phyloP scores from a whole-genome alignment of 1,284 basidiomycete genomes.

The Ustilago esculenta region DNA sequence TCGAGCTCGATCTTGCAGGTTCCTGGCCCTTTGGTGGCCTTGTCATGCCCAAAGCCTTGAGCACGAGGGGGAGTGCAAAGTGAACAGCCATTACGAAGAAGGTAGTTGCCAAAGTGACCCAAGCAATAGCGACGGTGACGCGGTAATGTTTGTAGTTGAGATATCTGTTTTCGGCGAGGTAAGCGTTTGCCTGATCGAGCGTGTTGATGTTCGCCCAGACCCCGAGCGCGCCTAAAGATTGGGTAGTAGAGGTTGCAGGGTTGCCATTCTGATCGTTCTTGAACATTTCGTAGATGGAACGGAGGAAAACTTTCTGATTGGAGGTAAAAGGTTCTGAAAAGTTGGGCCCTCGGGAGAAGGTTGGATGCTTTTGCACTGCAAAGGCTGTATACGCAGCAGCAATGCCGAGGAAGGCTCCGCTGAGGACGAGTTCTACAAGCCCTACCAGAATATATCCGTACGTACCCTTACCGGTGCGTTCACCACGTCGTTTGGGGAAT shows the following conservation, averaged over 20 bases:
- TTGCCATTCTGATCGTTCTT: slow-evolving; percentile 11
- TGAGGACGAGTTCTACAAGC: slow-evolving; percentile 37
- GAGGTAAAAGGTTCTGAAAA: slow-evolving; percentile 47
- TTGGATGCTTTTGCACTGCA: slow-evolving; percentile 31
- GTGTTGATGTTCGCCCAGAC: slow-evolving; percentile 37
- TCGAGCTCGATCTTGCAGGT: slow-evolving; percentile 1
- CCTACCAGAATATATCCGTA: slow-evolving; percentile 49
- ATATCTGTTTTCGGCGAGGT: slow-evolving; percentile 34
- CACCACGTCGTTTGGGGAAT: slow-evolving; percentile 50
- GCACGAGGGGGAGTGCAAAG: slow-evolving; percentile 50
- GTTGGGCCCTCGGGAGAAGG: slow-evolving; percentile 25
- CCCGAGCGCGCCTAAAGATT: slow-evolving; percentile 16
- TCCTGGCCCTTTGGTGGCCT: slow-evolving; percentile 39
- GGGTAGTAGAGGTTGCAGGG: slow-evolving; percentile 32
- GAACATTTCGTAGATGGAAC: slow-evolving; percentile 40
- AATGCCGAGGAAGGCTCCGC: slow-evolving; percentile 47
- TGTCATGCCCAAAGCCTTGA: slow-evolving; percentile 50
- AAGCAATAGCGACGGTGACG: slow-evolving; percentile 47
- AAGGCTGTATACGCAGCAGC: slow-evolving; percentile 50
- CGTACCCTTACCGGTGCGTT: slow-evolving; percentile 57
- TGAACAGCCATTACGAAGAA: slow-evolving; percentile 62
- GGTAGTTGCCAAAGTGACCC: slow-evolving; percentile 48
- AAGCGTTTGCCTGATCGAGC: slow-evolving; percentile 44
- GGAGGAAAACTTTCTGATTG: slow-evolving; percentile 35
- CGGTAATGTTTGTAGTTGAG: slow-evolving; percentile 51